Conservation (phyloP, 2,329 filamentous ascomycete species). For the Capronia epimyces region DNA sequence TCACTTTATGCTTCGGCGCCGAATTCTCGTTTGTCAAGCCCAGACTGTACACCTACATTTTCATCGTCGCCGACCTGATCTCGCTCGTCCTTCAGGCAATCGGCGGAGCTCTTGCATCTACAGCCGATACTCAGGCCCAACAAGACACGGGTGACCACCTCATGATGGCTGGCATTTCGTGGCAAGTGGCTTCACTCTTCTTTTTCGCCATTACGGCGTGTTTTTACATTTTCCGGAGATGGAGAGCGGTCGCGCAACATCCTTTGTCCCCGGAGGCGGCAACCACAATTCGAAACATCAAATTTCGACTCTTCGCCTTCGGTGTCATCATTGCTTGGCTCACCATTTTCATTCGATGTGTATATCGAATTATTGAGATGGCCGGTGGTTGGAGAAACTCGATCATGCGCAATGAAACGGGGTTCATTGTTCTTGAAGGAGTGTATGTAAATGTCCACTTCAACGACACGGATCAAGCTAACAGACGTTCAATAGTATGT, state of each 20-base stretch:
- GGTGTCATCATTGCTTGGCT: slow-evolving; percentile 33
- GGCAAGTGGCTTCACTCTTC: slow-evolving; percentile 50
- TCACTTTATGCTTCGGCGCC: slow-evolving; percentile 52
- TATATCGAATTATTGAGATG: slow-evolving; percentile 48
- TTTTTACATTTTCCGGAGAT: slow-evolving; percentile 11
- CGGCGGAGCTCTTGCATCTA: slow-evolving; percentile 53
- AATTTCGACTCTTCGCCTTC: slow-evolving; percentile 21
- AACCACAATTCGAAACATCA: slow-evolving; percentile 9
- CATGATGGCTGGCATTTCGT: slow-evolving; percentile 54
- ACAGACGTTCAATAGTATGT: slow-evolving; percentile 11
- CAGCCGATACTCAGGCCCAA: slow-evolving; percentile 37
- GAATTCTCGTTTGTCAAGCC: slow-evolving; percentile 46
- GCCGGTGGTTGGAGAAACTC: slow-evolving; percentile 43
- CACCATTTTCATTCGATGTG: slow-evolving; percentile 43
- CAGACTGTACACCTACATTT: slow-evolving; percentile 53
- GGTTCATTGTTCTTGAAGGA: slow-evolving; percentile 50
- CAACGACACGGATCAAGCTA: background rate
- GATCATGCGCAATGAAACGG: slow-evolving; percentile 45
- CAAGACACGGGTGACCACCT: slow-evolving; percentile 49
- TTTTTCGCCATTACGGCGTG: slow-evolving; percentile 29
- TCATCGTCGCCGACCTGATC: slow-evolving; percentile 55
- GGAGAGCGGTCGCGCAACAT: background rate
- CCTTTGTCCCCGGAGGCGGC: slow-evolving; percentile 14
- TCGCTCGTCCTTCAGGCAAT: slow-evolving; percentile 56
- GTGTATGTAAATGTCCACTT: slow-evolving; percentile 12